phyloP scores from a whole-genome alignment of 208 protist genomes.

The Trypanosoma brucei region DNA sequence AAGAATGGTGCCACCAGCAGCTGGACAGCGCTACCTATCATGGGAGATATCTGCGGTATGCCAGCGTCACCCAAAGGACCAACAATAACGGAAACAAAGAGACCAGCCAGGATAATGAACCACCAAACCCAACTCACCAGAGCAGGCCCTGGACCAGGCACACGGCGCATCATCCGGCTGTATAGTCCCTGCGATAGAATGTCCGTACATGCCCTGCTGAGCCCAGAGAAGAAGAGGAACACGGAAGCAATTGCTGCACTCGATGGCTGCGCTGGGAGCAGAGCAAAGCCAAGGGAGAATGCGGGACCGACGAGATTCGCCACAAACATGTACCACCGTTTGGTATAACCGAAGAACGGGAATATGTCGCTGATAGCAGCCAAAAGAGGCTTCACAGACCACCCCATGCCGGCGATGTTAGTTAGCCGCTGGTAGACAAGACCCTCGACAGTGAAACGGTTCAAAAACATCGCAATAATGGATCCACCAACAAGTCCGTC shows the following conservation, averaged over 20 bases:
- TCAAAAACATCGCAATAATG: constrained; percentile 35
- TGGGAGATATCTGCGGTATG: constrained; percentile 23
- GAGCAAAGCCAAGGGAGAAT: constrained; percentile 27
- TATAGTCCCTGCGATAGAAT: constrained; percentile 45
- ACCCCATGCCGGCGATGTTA: constrained; percentile 31
- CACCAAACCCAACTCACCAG: constrained; percentile 40
- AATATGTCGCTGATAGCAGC: constrained; percentile 37
- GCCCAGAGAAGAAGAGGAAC: constrained; percentile 32
- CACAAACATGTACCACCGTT: constrained; percentile 39
- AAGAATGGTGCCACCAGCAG: constrained; percentile 20
- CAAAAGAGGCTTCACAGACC: constrained; percentile 41
- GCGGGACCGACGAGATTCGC: constrained; percentile 25
- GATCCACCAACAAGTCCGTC: constrained; percentile 23
- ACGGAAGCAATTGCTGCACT: constrained; percentile 22
- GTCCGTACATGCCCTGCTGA: constrained; percentile 37
- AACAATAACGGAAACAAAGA: constrained; percentile 30
- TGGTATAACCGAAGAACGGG: constrained; percentile 37
- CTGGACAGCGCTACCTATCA: constrained; percentile 27
- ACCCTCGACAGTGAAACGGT: constrained; percentile 15
- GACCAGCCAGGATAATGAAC: constrained; percentile 22
- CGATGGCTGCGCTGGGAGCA: constrained; percentile 22
- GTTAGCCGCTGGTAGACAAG: constrained; percentile 30
- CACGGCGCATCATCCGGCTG: constrained; percentile 30
- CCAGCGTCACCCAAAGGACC: constrained; percentile 30
- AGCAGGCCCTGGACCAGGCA: constrained; percentile 19